phyloP scores from a whole-genome alignment of 345 rosid genomes.

The Iberis pinnata region DNA sequence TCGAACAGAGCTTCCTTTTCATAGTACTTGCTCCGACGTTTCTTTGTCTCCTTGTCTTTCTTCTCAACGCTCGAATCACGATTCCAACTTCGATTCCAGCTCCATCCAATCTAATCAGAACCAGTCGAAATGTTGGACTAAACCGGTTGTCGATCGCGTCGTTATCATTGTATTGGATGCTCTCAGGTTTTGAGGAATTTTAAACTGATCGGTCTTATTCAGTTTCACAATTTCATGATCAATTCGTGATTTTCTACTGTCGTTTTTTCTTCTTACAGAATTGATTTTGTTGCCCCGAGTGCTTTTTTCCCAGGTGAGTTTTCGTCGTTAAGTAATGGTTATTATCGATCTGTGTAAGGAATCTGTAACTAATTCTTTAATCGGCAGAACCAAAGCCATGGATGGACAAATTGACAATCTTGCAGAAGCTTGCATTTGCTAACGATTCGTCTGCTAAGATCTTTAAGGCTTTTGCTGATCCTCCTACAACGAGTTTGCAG shows the following conservation, averaged over 20 bases:
- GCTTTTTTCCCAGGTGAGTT: slow-evolving; percentile 49
- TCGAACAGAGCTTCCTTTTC: slow-evolving; percentile 82
- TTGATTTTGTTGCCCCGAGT: slow-evolving; percentile 83
- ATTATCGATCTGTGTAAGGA: neutral
- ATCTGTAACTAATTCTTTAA: neutral
- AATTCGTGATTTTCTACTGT: slow-evolving; percentile 5
- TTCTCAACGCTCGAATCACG: slow-evolving; percentile 11
- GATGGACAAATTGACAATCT: slow-evolving; percentile 72
- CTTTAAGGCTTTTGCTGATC: slow-evolving; percentile 94
- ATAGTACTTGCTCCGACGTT: slow-evolving; percentile 59
- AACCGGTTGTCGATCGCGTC: slow-evolving; percentile 60
- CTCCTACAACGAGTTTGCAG: slow-evolving; percentile 93
- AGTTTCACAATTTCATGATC: neutral
- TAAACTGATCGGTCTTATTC: neutral
- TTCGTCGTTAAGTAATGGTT: neutral
- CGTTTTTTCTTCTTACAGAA: slow-evolving; percentile 28
- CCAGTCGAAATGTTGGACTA: slow-evolving; percentile 54
- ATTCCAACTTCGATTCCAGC: neutral
- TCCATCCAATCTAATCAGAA: neutral
- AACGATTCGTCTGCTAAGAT: slow-evolving; percentile 62
- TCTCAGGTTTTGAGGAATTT: slow-evolving; percentile 37
- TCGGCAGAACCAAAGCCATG: slow-evolving; percentile 57
- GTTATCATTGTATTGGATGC: slow-evolving; percentile 79
- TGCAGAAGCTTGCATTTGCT: slow-evolving; percentile 56
- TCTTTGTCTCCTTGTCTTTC: slow-evolving; percentile 55